These are phyloP conservation scores for Ceratocystis huliohia DNA, from an alignment of 2,329 filamentous ascomycete species.

Conservation along the genomic window DNA sequence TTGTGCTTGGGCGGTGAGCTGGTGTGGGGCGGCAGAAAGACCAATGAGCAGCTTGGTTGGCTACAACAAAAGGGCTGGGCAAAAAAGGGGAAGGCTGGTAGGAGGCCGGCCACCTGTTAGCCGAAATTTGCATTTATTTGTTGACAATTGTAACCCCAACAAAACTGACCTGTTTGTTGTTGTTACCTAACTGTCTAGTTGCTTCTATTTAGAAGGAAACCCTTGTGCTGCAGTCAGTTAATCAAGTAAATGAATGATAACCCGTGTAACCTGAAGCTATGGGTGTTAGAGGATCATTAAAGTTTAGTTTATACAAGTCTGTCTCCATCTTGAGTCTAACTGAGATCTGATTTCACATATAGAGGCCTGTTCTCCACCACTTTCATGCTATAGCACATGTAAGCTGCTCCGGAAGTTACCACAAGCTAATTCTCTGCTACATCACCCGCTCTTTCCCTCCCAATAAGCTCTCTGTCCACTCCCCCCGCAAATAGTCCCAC, in stretches of 20 bases:
- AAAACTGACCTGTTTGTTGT: background rate
- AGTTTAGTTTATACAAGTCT: background rate
- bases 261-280: background rate
- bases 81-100: background rate
- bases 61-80: background rate
- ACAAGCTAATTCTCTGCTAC: too few relatives aligned
- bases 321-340: background rate
- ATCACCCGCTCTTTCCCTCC: background rate
- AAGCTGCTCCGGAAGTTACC: too few relatives aligned
- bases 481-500: slow-evolving; percentile 1
- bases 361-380: too few relatives aligned
- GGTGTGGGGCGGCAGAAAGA: background rate
- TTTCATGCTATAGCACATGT: too few relatives aligned
- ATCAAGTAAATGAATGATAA: background rate
- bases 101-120: background rate
- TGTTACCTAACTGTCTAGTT: background rate
- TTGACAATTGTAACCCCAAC: background rate
- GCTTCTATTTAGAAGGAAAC: background rate
- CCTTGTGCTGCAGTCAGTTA: background rate
- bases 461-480: background rate
- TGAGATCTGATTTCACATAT: too few relatives aligned
- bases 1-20: background rate
- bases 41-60: background rate
- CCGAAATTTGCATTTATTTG: background rate
- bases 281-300: background rate